Conservation (phyloP, 2,329 filamentous ascomycete genomes). For the Botryosphaeria dothidea region DNA sequence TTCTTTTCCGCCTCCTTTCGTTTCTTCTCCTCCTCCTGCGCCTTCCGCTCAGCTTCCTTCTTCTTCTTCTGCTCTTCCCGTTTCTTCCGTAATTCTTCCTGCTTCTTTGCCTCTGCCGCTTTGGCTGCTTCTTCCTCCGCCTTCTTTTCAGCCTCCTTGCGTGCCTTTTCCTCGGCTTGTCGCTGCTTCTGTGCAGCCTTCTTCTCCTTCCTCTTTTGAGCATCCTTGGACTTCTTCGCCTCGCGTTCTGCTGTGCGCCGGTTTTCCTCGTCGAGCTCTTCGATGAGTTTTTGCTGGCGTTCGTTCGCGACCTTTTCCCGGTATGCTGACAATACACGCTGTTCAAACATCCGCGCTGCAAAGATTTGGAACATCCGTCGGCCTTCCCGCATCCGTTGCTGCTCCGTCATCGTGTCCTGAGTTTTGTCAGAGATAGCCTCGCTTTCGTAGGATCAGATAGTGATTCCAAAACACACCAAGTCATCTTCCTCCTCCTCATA, state of each 20-base stretch:
- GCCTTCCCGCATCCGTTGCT: conserved; percentile 98
- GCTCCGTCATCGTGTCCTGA: conserved; percentile 94
- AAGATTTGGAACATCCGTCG: conserved; percentile 99
- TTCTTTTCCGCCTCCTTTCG: conserved; percentile 84
- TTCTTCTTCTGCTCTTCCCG: conserved; percentile 90
- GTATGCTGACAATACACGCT: conserved; percentile 94
- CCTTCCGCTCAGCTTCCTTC: conserved; percentile 85
- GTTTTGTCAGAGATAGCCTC: conserved; percentile 33
- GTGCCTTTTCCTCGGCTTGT: conserved; percentile 87
- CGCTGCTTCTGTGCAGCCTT: conserved; percentile 84
- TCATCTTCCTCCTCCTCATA: conserved; percentile 62
- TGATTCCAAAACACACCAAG: conserved; percentile 50
- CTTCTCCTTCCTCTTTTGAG: conserved; percentile 94
- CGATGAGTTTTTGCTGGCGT: conserved; percentile 84
- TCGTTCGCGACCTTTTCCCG: conserved; percentile 94
- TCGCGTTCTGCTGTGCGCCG: conserved; percentile 75
- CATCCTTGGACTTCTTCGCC: conserved; percentile 90
- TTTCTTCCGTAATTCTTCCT: conserved; percentile 77
- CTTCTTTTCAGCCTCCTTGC: conserved; percentile 83
- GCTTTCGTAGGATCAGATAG: conserved; percentile 30
- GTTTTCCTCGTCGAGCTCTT: conserved; percentile 86
- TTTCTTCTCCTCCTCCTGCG: conserved; percentile 83
- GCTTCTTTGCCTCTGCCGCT: conserved; percentile 74
- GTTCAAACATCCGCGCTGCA: conserved; percentile 98
- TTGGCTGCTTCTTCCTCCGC: conserved; percentile 78